Evolutionary conservation across 306 rosid species (phyloP).

Genomic region (Vigna radiata): DNA sequence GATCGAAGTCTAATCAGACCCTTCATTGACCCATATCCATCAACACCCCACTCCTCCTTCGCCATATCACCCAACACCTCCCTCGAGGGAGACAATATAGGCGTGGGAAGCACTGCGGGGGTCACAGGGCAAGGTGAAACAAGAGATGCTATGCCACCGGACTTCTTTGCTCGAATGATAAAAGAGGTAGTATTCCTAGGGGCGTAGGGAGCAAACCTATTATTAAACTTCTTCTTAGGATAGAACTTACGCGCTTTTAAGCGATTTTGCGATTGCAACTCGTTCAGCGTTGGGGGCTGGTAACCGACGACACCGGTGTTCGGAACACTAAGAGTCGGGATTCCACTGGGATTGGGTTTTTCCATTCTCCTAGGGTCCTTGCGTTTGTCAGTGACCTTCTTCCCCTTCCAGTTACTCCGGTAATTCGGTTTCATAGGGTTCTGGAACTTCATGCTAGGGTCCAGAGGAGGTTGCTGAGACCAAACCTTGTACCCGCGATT

Average conservation of each 20-base stretch:
- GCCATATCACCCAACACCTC: conserved; percentile 94
- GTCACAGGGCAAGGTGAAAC: conserved; percentile 93
- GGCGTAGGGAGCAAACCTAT: conserved; percentile 89
- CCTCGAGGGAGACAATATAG: conserved; percentile 80
- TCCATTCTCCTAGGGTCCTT: conserved; percentile 70
- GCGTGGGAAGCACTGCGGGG: conserved; percentile 89
- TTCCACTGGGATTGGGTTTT: conserved; percentile 33
- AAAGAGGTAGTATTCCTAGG: conserved; percentile 94
- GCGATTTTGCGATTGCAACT: conserved; percentile 91
- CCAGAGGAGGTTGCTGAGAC: conserved; percentile 57
- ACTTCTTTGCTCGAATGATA: conserved; percentile 85
- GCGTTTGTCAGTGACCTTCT: conserved; percentile 70
- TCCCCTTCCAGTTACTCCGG: conserved; percentile 85
- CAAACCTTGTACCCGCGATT: conserved; percentile 58
- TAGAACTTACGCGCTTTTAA: conserved; percentile 82
- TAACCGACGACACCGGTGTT: conserved; percentile 46
- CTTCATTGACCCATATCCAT: conserved; percentile 97
- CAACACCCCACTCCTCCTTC: conserved; percentile 96
- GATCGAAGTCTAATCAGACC: conserved; percentile 87
- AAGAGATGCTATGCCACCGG: conserved; percentile 87
- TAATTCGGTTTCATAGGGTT: conserved; percentile 54
- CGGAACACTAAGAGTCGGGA: conserved; percentile 18
- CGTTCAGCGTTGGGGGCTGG: conserved; percentile 78
- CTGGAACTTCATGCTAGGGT: conserved; percentile 56
- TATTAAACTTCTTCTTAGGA: conserved; percentile 83